These are phyloP conservation scores for Fusarium mundagurra DNA, from an alignment of 2,329 filamentous ascomycete genomes.

Conservation along the genomic window DNA sequence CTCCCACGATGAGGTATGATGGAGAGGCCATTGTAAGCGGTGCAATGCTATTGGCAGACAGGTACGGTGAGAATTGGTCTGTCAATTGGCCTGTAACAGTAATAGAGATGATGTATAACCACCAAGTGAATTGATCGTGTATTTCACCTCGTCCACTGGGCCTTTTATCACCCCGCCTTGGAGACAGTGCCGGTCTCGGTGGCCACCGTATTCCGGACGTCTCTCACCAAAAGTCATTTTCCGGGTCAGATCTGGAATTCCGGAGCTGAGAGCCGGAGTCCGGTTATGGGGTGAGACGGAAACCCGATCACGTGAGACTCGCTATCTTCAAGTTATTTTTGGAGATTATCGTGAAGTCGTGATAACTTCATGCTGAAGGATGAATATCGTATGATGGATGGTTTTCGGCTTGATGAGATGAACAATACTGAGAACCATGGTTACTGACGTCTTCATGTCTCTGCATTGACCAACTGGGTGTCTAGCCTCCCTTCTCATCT, in stretches of 20 bases:
- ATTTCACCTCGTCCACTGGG: constrained; percentile 15
- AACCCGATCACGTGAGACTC: constrained; percentile 25
- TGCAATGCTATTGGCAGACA: constrained; percentile 16
- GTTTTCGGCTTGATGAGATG: neutral
- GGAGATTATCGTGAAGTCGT: neutral
- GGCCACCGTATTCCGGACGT: constrained; percentile 22
- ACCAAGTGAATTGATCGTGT: constrained; percentile 1
- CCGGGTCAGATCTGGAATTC: constrained; percentile 29
- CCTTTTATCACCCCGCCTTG: constrained; percentile 33
- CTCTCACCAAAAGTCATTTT: constrained; percentile 26
- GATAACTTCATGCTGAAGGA: constrained; percentile 4
- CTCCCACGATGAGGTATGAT: constrained; percentile 69
- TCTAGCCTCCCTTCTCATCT: neutral
- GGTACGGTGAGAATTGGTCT: neutral
- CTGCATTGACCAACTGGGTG: neutral
- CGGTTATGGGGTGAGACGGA: neutral
- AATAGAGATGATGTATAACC: neutral
- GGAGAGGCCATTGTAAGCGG: constrained; percentile 34
- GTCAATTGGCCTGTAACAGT: constrained; percentile 6
- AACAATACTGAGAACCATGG: neutral
- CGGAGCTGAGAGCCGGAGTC: constrained; percentile 24
- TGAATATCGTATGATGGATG: neutral
- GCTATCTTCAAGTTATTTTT: neutral
- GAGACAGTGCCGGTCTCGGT: constrained; percentile 32
- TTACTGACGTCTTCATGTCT: neutral